Evolutionary conservation across 768 basidiomycete genomes (phyloP), one percentile per base, ranked within the genome.

Genomic region (Phallus indusiatus): DNA sequence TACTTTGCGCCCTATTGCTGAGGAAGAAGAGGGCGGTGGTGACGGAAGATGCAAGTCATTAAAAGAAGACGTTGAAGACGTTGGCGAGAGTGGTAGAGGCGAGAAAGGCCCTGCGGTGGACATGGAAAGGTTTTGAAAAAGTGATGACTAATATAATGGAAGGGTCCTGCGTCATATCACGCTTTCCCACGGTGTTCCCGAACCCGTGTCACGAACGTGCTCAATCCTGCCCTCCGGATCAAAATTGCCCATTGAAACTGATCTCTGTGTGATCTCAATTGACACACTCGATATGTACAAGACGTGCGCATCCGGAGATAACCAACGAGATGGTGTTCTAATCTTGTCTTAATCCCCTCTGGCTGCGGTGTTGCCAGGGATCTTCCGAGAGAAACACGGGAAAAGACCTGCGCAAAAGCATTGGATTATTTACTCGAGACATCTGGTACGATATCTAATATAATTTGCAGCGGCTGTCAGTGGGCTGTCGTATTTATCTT

Each of bases 1-100:
- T 34, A 92, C 89, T 69, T 92, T 92, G 64, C 90, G 82, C 33
- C 88, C 85, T 52, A 84, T 86, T 18, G 82, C 83, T 1, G 67
- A n/a, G 12, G 61, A 24, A 7, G 60, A 57, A 36, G 48, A 14
- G 9, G 46, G 64, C 16, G 59, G 59, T 8, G 54, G 28, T 0
- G 59, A 24, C 21, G 62, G 47, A 22, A 47, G n/a, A 21, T 62
- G 33, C 6, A 53, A 51, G 14, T 47, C 21, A 33, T 60, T 56
- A 17, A 56, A 57, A n/a, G 55, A 21, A 12, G 61, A 62, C 16
- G 48, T 21, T 42, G 62, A 63, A 22, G 63, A 59, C 35, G 47
- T 36, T 17, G 60, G 56, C 35, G 61, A 58, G 8, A 51, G 50
- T 21, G 56, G 47, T 24, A 51, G 51, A 48, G 46, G 20, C 22